Evolutionary conservation across 2,329 filamentous ascomycete genomes (phyloP).

Genomic region (Pseudopithomyces maydicus): DNA sequence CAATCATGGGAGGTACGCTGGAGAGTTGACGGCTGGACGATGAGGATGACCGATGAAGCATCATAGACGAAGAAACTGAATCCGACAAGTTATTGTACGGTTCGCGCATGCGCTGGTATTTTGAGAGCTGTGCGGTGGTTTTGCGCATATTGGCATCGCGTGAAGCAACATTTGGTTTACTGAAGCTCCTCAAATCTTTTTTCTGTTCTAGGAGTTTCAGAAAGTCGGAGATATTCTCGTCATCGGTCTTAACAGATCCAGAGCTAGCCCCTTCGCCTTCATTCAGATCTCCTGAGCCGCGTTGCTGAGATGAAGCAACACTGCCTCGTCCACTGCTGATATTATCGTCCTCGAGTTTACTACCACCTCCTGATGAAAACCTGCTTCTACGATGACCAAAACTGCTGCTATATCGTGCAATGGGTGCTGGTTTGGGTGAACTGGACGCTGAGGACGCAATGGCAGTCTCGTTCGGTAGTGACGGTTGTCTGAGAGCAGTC

Average conservation of each 20-base stretch:
- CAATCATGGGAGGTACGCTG: slow-evolving; percentile 65
- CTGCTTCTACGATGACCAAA: slow-evolving; percentile 85
- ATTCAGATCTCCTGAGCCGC: slow-evolving; percentile 79
- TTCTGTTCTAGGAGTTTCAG: slow-evolving; percentile 85
- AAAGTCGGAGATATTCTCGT: slow-evolving; percentile 93
- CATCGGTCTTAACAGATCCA: slow-evolving; percentile 75
- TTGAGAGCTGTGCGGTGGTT: slow-evolving; percentile 78
- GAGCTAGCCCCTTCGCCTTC: slow-evolving; percentile 68
- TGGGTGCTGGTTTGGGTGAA: slow-evolving; percentile 77
- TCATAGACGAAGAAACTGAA: slow-evolving; percentile 87
- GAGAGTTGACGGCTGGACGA: slow-evolving; percentile 76
- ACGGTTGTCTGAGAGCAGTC: slow-evolving; percentile 70
- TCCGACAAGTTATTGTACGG: slow-evolving; percentile 89
- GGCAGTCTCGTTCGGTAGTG: slow-evolving; percentile 64
- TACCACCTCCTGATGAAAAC: slow-evolving; percentile 75
- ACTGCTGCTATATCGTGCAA: slow-evolving; percentile 90
- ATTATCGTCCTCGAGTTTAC: slow-evolving; percentile 74
- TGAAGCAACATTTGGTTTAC: slow-evolving; percentile 62
- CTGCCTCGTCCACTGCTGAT: slow-evolving; percentile 81
- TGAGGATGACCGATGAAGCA: slow-evolving; percentile 81
- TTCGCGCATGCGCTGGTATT: slow-evolving; percentile 87
- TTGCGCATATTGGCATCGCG: slow-evolving; percentile 73
- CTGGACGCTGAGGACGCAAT: slow-evolving; percentile 70
- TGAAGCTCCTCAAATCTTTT: slow-evolving; percentile 83
- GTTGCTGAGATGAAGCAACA: slow-evolving; percentile 70